Conservation (phyloP, 176 grass and related monocot species). For the Rhynchospora breviuscula region DNA sequence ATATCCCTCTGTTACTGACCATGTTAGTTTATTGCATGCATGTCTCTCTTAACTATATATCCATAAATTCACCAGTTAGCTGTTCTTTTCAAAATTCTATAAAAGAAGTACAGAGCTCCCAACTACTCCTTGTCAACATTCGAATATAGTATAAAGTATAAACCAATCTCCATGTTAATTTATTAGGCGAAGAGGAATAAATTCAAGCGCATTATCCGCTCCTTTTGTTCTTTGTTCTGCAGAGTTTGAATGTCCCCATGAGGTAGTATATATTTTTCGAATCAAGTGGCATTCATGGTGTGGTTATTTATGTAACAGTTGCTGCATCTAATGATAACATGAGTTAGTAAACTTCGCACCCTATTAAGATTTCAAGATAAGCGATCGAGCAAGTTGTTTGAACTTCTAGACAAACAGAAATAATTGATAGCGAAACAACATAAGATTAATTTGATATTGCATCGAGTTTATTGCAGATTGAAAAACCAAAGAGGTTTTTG, state of each 20-base stretch:
- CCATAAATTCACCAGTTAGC: slow-evolving; percentile 23
- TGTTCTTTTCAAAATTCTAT: slow-evolving; percentile 24
- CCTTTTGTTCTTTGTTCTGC: slow-evolving; percentile 26
- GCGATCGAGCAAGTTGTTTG: too few species aligned
- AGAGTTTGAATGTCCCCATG: slow-evolving; percentile 17
- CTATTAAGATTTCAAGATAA: too few species aligned
- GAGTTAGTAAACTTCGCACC: background rate
- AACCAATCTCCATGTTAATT: slow-evolving; percentile 4
- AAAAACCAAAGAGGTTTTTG: background rate
- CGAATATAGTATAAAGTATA: slow-evolving; percentile 19
- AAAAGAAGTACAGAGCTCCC: slow-evolving; percentile 19
- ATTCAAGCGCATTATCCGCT: slow-evolving; percentile 25
- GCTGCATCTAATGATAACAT: background rate
- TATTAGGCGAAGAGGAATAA: slow-evolving; percentile 19
- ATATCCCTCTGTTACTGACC: background rate
- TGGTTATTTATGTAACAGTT: background rate
- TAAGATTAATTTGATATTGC: too few species aligned
- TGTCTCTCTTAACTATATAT: slow-evolving; percentile 2
- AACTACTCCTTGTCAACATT: slow-evolving; percentile 31
- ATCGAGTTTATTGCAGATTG: too few species aligned
- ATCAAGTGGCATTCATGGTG: background rate
- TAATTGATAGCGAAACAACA: too few species aligned
- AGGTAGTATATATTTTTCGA: background rate
- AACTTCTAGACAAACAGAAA: too few species aligned
- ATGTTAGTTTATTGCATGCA: slow-evolving; percentile 1